Evolutionary conservation across 305 asterid genomes (phyloP).

Genomic region (Solanum hybrid): DNA sequence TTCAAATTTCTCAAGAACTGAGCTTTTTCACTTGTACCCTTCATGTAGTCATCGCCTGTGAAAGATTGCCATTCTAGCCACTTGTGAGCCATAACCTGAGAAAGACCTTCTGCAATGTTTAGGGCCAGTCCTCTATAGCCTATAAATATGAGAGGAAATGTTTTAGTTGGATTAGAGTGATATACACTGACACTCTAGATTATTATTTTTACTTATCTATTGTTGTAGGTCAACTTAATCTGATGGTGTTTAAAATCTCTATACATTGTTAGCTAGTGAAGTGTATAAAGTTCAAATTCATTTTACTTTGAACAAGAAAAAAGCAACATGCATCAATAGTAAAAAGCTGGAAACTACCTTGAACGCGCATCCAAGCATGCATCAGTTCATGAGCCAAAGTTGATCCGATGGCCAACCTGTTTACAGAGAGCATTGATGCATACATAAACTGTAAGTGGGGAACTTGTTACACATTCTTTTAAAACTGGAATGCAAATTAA

Average conservation of each 20-base stretch:
- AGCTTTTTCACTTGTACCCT: neutral
- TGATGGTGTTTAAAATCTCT: neutral
- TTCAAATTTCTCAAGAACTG: neutral
- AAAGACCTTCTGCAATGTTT: constrained; percentile 52
- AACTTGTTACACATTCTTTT: neutral
- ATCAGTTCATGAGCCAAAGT: constrained; percentile 58
- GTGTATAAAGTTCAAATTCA: neutral
- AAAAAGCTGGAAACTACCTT: constrained; percentile 20
- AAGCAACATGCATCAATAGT: neutral
- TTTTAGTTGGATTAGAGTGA: neutral
- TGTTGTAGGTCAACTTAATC: neutral
- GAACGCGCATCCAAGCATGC: constrained; percentile 58
- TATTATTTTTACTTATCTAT: neutral
- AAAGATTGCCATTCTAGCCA: constrained; percentile 40
- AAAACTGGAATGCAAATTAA: neutral
- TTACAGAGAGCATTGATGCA: neutral
- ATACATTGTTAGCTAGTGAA: neutral
- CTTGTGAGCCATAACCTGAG: constrained; percentile 47
- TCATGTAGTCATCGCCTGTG: neutral
- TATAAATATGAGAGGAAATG: neutral
- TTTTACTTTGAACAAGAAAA: neutral
- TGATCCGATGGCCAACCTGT: constrained; percentile 43
- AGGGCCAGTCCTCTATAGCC: constrained; percentile 33
- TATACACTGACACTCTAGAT: neutral
- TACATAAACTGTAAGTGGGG: neutral